Evolutionary conservation across 2,329 filamentous ascomycete species (phyloP), one percentile per base, ranked within the genome.

Genomic region (Phialophora tarda): DNA sequence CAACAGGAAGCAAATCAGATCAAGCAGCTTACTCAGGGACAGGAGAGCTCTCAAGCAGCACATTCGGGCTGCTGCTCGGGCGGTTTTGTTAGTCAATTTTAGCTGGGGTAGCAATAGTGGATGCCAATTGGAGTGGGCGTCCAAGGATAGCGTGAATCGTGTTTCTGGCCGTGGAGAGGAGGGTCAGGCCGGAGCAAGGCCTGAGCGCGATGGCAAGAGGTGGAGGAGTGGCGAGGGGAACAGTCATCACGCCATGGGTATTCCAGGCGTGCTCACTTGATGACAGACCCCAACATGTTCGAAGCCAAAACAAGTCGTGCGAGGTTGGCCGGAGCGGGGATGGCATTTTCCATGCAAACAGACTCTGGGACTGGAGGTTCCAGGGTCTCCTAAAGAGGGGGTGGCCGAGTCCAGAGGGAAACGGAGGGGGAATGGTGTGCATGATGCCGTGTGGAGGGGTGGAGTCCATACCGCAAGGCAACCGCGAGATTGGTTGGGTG

Each of bases 51-150:
- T 30, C 28, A 56, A 34, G 53, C n/a, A 56, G 23, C 23, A 21
- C 30, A 21, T 32, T 34, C 53, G 30, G 53, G 26, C 53, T 56
- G 53, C 30, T 30, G 26, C n/a, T 56, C 24, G 44, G 41, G 57
- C 26, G 26, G 57, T 34, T 32, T 26, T 59, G 41, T 59, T 59
- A 50, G 41, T 59, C 57, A 59, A n/a, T 28, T 50, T 50, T 47
- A 59, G 41, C 26, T 32, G 48, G 32, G 55, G 54, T 23, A 51
- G 28, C 55, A 24, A 21, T 12, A 50, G 41, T 50, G 57, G 56
- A 41, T 50, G 57, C 57, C 55, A 58, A 32, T 14, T 50, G 32
- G 23, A 32, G 32, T 44, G 38, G 38, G 38, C 17, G n/a, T 28
- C 23, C 21, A 26, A 51, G 21, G 23, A 51, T 51, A 8, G 48